A percentile compares a stretch with the other conserved stretches of the same genome.
Evolutionary conservation across 176 grass and related monocot genomes (phyloP).

Genomic region (Urochloa ruziziensis): DNA sequence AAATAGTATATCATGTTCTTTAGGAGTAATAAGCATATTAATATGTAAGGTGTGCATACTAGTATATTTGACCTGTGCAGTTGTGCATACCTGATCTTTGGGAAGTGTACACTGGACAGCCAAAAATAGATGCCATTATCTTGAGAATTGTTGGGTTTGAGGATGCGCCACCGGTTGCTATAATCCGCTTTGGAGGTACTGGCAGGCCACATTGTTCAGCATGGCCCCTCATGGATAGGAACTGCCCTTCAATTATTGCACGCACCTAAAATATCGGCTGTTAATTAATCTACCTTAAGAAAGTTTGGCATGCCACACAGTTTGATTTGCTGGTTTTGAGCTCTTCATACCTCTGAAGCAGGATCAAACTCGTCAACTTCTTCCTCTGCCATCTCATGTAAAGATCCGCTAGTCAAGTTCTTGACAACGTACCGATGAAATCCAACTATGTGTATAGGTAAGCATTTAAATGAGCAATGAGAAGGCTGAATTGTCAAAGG

Average conservation of each 20-base stretch:
- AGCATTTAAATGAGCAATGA: constrained; percentile 19
- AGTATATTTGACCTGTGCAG: background rate
- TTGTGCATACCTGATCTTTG: constrained; percentile 59
- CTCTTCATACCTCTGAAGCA: constrained; percentile 53
- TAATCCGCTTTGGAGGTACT: constrained; percentile 77
- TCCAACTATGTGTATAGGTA: constrained; percentile 41
- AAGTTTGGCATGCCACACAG: background rate
- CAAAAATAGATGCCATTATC: constrained; percentile 67
- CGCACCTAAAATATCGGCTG: constrained; percentile 36
- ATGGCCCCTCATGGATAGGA: constrained; percentile 83
- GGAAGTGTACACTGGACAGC: constrained; percentile 70
- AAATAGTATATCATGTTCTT: background rate
- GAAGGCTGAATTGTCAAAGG: background rate
- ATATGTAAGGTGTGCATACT: background rate
- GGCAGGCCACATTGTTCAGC: constrained; percentile 78
- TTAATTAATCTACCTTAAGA: background rate
- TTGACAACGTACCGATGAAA: constrained; percentile 56
- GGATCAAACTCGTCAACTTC: constrained; percentile 64
- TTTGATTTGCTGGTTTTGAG: background rate
- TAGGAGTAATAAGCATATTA: background rate
- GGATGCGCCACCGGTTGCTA: constrained; percentile 76
- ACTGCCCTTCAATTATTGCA: constrained; percentile 77
- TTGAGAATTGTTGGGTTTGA: constrained; percentile 72
- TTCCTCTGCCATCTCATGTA: constrained; percentile 27
- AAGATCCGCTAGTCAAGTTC: constrained; percentile 20